These are phyloP conservation scores for Fusarium chlamydosporum DNA, from an alignment of 2,329 filamentous ascomycete species.

Conservation along the genomic window DNA sequence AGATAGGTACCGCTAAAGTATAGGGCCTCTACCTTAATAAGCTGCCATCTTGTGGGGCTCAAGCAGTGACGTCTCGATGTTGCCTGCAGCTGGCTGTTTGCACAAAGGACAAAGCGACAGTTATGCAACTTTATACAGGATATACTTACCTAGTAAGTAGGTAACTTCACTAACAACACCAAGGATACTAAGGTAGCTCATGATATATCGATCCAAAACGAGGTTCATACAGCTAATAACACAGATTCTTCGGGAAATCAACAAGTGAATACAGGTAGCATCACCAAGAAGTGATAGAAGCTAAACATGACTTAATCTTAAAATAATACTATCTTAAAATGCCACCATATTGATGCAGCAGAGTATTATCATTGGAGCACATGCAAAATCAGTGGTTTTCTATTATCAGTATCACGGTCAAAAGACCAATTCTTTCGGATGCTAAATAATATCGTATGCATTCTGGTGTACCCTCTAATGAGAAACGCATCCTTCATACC, in stretches of 20 bases:
- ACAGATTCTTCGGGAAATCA: too few relatives aligned
- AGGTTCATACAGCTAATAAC: background rate
- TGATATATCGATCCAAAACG: background rate
- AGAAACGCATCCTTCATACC: background rate
- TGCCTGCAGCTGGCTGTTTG: conserved; percentile 48
- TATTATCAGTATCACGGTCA: background rate
- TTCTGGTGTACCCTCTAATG: conserved; percentile 5
- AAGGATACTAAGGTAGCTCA: background rate
- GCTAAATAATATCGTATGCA: background rate
- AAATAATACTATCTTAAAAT: background rate
- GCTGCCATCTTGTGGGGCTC: conserved; percentile 42
- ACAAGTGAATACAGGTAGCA: background rate
- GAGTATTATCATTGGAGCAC: background rate
- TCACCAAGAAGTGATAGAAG: background rate
- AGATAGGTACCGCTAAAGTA: conserved; percentile 47
- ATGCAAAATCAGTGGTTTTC: background rate
- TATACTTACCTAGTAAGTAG: background rate
- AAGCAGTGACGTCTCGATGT: conserved; percentile 56
- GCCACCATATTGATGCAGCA: background rate
- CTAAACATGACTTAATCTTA: background rate
- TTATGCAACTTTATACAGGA: conserved; percentile 30
- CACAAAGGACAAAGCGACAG: conserved; percentile 16
- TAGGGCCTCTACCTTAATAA: conserved; percentile 33
- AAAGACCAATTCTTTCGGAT: background rate
- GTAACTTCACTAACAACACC: background rate